phyloP scores from a whole-genome alignment of 2,329 filamentous ascomycete genomes.

The Hymenoscyphus scutula region DNA sequence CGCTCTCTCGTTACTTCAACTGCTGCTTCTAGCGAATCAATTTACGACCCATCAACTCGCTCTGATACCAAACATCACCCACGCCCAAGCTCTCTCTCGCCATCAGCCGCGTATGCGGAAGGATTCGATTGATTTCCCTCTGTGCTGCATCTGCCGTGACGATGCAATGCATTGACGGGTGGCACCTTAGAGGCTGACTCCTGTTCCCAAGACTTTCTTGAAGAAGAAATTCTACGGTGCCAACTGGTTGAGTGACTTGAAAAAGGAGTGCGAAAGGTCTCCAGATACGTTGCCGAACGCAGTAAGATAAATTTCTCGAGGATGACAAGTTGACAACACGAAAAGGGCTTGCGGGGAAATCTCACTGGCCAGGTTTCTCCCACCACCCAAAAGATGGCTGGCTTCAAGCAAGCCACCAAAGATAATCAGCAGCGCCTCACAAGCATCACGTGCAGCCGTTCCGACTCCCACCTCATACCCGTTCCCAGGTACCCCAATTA shows the following conservation, averaged over 20 bases:
- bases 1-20: neutral
- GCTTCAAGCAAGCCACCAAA: no score
- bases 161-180: neutral
- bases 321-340: no score
- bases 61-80: neutral
- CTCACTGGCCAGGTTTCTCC: no score
- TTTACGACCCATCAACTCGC: no score
- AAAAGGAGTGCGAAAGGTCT: neutral
- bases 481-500: no score
- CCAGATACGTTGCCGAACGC: neutral
- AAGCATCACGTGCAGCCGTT: no score
- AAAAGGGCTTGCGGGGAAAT: no score
- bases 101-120: neutral
- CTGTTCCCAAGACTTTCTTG: neutral
- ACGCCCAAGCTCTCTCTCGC: neutral
- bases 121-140: neutral
- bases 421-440: no score
- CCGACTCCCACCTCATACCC: no score
- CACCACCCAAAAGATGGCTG: no score
- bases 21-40: neutral
- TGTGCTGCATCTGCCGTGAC: constrained; percentile 1
- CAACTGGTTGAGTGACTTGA: neutral
- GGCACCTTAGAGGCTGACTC: neutral
- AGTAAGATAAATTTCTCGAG: neutral
- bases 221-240: neutral